These are phyloP conservation scores for Adansonia grandidieri DNA, from an alignment of 441 rosid genomes.

Conservation along the genomic window DNA sequence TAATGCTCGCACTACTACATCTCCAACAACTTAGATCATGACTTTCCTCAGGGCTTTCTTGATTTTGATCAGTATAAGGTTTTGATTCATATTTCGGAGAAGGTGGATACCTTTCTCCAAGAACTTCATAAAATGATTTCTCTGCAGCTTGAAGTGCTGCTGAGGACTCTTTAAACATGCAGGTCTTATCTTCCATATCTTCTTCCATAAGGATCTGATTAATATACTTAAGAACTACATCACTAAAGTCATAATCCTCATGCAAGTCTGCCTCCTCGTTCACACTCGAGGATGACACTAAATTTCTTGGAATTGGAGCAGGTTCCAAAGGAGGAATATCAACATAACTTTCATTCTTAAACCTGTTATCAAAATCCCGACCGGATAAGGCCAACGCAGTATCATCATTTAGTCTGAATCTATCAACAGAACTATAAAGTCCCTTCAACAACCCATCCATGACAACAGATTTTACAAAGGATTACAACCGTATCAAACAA, in stretches of 20 bases:
- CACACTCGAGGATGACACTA: slow-evolving; percentile 8
- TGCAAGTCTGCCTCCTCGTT: slow-evolving; percentile 30
- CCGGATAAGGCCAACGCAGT: slow-evolving; percentile 23
- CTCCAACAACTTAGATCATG: slow-evolving; percentile 23
- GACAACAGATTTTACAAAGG: slow-evolving; percentile 17
- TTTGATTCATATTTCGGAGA: slow-evolving; percentile 16
- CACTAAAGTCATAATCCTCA: slow-evolving; percentile 50
- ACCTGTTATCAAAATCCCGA: slow-evolving; percentile 32
- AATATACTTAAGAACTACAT: slow-evolving; percentile 48
- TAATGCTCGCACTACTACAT: slow-evolving; percentile 21
- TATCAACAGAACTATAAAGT: slow-evolving; percentile 34
- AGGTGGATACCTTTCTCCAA: slow-evolving; percentile 48
- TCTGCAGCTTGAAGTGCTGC: slow-evolving; percentile 55
- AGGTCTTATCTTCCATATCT: slow-evolving; percentile 46
- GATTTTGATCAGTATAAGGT: slow-evolving; percentile 22
- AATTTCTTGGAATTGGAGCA: slow-evolving; percentile 18
- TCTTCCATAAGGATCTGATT: slow-evolving; percentile 51
- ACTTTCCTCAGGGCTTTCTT: slow-evolving; percentile 27
- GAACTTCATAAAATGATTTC: slow-evolving; percentile 48
- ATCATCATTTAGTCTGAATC: slow-evolving; percentile 34
- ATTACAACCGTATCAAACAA: too few species aligned
- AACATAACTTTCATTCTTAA: slow-evolving; percentile 23
- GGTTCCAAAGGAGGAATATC: slow-evolving; percentile 29
- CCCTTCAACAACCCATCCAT: slow-evolving; percentile 45
- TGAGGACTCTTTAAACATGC: slow-evolving; percentile 49